A percentile compares a stretch with the other conserved stretches of the same genome.
These are phyloP conservation scores for Iberis amara DNA, from an alignment of 441 rosid genomes.

Conservation along the genomic window DNA sequence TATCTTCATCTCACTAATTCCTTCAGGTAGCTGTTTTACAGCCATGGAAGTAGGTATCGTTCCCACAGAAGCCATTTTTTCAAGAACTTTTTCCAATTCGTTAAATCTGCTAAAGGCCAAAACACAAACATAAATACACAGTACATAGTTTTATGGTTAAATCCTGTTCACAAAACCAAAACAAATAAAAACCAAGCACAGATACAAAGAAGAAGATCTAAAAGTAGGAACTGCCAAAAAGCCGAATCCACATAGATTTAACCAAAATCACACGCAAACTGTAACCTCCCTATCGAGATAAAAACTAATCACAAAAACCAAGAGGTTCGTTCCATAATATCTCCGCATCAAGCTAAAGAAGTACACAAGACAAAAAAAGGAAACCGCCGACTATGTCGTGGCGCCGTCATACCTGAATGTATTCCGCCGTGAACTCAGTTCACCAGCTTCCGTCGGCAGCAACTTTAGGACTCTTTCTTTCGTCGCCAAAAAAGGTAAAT, in stretches of 20 bases:
- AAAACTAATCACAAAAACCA: neutral
- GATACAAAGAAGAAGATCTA: conserved; percentile 21
- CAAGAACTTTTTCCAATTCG: conserved; percentile 6
- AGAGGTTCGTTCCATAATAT: neutral
- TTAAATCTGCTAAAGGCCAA: conserved; percentile 17
- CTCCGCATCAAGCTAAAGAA: neutral
- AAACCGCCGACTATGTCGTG: conserved; percentile 12
- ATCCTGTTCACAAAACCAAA: neutral
- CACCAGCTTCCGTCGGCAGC: neutral
- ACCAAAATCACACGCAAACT: neutral
- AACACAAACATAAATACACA: conserved; percentile 11
- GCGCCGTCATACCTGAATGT: conserved; percentile 22
- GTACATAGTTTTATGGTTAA: neutral
- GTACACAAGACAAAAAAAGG: conserved; percentile 2
- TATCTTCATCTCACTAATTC: conserved; percentile 42
- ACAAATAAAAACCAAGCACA: conserved; percentile 4
- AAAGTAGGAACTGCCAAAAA: neutral
- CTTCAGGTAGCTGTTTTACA: conserved; percentile 39
- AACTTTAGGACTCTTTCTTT: conserved; percentile 11
- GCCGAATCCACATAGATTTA: conserved; percentile 7
- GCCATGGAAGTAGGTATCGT: conserved; percentile 25
- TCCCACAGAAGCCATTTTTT: conserved; percentile 37
- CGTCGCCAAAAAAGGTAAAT: conserved; percentile 19
- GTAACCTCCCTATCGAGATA: neutral
- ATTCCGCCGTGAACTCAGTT: conserved; percentile 15